Conservation (phyloP, 257 asterid genomes). For the Linderniella brevidens region DNA sequence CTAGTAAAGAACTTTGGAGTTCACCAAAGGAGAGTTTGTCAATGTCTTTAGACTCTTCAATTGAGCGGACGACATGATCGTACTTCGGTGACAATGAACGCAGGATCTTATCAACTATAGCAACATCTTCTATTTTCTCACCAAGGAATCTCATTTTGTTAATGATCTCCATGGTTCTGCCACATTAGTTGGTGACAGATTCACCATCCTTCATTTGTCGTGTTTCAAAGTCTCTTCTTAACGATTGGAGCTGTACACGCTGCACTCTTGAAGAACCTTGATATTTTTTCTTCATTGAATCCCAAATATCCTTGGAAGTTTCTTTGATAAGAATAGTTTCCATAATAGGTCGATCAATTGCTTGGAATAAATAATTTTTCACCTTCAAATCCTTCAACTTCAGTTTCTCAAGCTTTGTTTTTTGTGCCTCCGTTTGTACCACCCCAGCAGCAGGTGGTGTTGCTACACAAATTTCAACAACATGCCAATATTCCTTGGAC, state of each 20-base stretch:
- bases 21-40: not conserved
- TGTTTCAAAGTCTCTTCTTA: not conserved
- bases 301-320: not conserved
- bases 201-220: constrained; percentile 1
- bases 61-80: constrained; percentile 4
- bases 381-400: constrained; percentile 1
- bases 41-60: constrained; percentile 6
- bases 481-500: constrained; percentile 7
- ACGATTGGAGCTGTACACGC: not conserved
- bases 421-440: constrained; percentile 2
- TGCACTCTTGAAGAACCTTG: not conserved
- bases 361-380: constrained; percentile 1
- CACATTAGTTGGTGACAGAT: constrained; percentile 1
- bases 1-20: constrained; percentile 2
- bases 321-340: constrained; percentile 1
- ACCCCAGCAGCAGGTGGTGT: not conserved
- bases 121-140: not conserved
- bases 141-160: not conserved
- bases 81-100: constrained; percentile 2
- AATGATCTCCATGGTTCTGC: not conserved
- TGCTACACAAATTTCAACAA: not conserved
- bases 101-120: constrained; percentile 6
- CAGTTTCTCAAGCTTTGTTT: not conserved
- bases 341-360: not conserved
- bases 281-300: constrained; percentile 7